These are phyloP conservation scores for Plectosphaerella sp. DNA, from an alignment of 2,329 filamentous ascomycete genomes.

Conservation along the genomic window DNA sequence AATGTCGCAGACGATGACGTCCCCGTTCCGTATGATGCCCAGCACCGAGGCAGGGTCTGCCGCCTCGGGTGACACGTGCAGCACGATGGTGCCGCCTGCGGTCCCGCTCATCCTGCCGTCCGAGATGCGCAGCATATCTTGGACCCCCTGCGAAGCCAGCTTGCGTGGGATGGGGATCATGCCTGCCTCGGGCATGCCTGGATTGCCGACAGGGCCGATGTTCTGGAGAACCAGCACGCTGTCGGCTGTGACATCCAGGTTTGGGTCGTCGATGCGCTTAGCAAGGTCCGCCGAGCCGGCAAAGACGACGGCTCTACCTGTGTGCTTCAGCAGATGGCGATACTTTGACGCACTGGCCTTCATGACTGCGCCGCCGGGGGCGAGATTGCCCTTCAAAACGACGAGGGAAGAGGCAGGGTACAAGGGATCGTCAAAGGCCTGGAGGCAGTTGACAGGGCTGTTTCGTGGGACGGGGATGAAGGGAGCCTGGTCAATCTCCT, in stretches of 20 bases:
- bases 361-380: slow-evolving; percentile 77
- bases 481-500: slow-evolving; percentile 70
- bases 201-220: slow-evolving; percentile 84
- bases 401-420: slow-evolving; percentile 76
- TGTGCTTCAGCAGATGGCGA: slow-evolving; percentile 46
- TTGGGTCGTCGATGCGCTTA: slow-evolving; percentile 49
- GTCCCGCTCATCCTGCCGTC: slow-evolving; percentile 87
- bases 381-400: slow-evolving; percentile 78
- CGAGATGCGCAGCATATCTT: slow-evolving; percentile 78
- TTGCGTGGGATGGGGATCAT: slow-evolving; percentile 66
- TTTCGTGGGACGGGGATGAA: slow-evolving; percentile 42
- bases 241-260: slow-evolving; percentile 56
- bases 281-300: slow-evolving; percentile 72
- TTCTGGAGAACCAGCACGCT: slow-evolving; percentile 78
- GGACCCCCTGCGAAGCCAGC: slow-evolving; percentile 67
- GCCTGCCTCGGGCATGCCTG: slow-evolving; percentile 87
- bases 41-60: slow-evolving; percentile 72
- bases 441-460: slow-evolving; percentile 46
- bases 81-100: slow-evolving; percentile 82
- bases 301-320: slow-evolving; percentile 58
- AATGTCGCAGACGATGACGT: slow-evolving; percentile 74
- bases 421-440: slow-evolving; percentile 59
- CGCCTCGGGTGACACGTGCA: slow-evolving; percentile 84
- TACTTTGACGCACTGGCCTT: slow-evolving; percentile 88
- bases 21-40: slow-evolving; percentile 71